Evolutionary conservation across 192 early-diverging fungal genomes (phyloP).

Genomic region (Mortierella alpina): DNA sequence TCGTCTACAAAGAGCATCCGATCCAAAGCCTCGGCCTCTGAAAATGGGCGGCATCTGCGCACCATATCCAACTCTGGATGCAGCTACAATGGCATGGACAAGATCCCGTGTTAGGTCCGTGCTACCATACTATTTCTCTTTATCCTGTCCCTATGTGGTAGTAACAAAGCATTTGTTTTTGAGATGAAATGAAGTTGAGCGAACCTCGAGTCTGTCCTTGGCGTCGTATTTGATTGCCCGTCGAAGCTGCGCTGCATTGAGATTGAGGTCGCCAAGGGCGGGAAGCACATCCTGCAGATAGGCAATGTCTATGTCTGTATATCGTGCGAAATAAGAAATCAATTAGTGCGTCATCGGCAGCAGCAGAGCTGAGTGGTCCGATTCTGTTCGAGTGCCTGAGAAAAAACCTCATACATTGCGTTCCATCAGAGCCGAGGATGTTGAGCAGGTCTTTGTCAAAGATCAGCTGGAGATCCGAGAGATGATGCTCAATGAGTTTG

Average conservation of each 20-base stretch:
- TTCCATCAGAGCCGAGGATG: slow-evolving; percentile 24
- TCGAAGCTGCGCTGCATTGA: slow-evolving; percentile 25
- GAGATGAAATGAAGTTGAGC: not conserved
- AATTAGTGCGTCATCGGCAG: not conserved
- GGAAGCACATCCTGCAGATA: slow-evolving; percentile 19
- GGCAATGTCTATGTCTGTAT: slow-evolving; percentile 19
- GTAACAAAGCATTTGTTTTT: not conserved
- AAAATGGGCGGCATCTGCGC: slow-evolving; percentile 17
- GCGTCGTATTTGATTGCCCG: slow-evolving; percentile 52
- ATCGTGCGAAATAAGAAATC: not conserved
- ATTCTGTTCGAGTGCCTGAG: not conserved
- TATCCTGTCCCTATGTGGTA: not conserved
- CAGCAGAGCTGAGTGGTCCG: not conserved
- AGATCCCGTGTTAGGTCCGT: not conserved
- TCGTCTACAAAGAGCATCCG: slow-evolving; percentile 52
- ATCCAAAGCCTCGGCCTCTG: slow-evolving; percentile 39
- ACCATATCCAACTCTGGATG: slow-evolving; percentile 43
- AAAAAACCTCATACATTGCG: slow-evolving; percentile 27
- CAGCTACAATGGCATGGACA: slow-evolving; percentile 9
- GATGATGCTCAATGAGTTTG: slow-evolving; percentile 26
- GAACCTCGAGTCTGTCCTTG: slow-evolving; percentile 38
- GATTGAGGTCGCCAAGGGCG: slow-evolving; percentile 6
- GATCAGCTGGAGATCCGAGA: slow-evolving; percentile 45
- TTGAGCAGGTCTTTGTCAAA: slow-evolving; percentile 33
- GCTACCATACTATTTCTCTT: not conserved